These are phyloP conservation scores for Metahyphopichia silvanorum DNA, from an alignment of 805 yeast genomes.

Conservation along the genomic window DNA sequence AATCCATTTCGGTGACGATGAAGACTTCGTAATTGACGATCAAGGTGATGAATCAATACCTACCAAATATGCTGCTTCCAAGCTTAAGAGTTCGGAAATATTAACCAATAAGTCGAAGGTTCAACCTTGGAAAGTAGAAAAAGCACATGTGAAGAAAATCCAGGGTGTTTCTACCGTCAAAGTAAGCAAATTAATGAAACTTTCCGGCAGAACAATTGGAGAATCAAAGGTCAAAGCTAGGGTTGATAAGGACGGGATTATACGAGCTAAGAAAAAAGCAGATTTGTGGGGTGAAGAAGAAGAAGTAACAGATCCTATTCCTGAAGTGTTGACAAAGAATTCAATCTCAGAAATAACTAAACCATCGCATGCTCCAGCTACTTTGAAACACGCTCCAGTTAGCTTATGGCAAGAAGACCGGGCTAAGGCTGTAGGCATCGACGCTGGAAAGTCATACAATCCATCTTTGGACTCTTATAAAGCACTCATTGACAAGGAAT, in stretches of 20 bases:
- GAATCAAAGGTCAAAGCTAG: conserved; percentile 49
- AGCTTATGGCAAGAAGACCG: conserved; percentile 41
- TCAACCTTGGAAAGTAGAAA: conserved; percentile 50
- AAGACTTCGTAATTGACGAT: conserved; percentile 56
- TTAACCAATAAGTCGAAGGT: conserved; percentile 71
- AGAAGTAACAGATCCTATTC: conserved; percentile 13
- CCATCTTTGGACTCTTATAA: conserved; percentile 87
- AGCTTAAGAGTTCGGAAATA: conserved; percentile 64
- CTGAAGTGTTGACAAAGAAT: conserved; percentile 13
- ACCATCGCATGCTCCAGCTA: conserved; percentile 51
- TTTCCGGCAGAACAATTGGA: conserved; percentile 71
- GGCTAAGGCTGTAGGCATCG: conserved; percentile 44
- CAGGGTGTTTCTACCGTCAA: conserved; percentile 68
- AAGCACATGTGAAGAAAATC: conserved; percentile 21
- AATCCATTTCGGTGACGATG: conserved; percentile 55
- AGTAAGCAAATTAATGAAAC: conserved; percentile 60
- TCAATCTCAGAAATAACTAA: conserved; percentile 28
- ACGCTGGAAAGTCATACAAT: conserved; percentile 90
- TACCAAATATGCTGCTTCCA: conserved; percentile 34
- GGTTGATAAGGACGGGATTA: conserved; percentile 63
- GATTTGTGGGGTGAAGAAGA: conserved; percentile 70
- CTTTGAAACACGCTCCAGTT: conserved; percentile 53
- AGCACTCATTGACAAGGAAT: conserved; percentile 63
- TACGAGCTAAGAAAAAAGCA: conserved; percentile 35
- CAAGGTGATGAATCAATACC: conserved; percentile 24